Evolutionary conservation across 1,284 basidiomycete species (phyloP), one percentile per base, ranked within the genome.

Genomic region (Macrocystidia cucumis): DNA sequence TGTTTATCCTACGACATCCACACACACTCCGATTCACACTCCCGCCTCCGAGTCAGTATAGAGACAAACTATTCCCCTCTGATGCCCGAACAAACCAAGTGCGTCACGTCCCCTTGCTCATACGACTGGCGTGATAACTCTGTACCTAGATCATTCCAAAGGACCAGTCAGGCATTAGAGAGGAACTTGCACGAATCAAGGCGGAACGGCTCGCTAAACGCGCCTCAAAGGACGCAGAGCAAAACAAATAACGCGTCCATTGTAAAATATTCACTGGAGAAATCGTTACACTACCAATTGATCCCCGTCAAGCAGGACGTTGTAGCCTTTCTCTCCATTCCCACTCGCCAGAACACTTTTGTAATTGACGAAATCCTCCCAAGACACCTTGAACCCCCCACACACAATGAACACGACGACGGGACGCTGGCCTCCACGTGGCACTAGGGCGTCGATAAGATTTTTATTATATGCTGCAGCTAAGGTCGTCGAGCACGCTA

Each of bases 401-500:
- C 83, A 88, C 25, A 78, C 68, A 38, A 81, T 62, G 52, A 83
- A 79, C 0, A 82, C 73, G 5, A 75, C 63, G 1, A 55, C 66
- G n/a, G 59, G 51, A 14, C 47, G 52, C 28, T 43, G 50, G 11
- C 35, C 43, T 1, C 40, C 37, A 3, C 44, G 40, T 12, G 69
- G 65, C 1, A 76, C 58, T 11, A 82, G 48, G 32, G 53, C 62
- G 24, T 65, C 45, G 47, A 85, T 73, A n/a, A 87, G 51, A 1
- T 55, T 51, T 2, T 57, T 63, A 24, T 67, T 69, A 52, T 84
- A 86, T 2, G 73, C 81, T 2, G 78, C 68, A 4, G 70, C 63
- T 11, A 87, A 61, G 1, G 83, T 74, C 2, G 78, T 72, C 1
- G 79, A 65, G 46, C 82, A 86, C 0, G 84, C 77, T 18, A 87